Conservation (phyloP, 2,329 filamentous ascomycete species). For the Microascus cirrosus region DNA sequence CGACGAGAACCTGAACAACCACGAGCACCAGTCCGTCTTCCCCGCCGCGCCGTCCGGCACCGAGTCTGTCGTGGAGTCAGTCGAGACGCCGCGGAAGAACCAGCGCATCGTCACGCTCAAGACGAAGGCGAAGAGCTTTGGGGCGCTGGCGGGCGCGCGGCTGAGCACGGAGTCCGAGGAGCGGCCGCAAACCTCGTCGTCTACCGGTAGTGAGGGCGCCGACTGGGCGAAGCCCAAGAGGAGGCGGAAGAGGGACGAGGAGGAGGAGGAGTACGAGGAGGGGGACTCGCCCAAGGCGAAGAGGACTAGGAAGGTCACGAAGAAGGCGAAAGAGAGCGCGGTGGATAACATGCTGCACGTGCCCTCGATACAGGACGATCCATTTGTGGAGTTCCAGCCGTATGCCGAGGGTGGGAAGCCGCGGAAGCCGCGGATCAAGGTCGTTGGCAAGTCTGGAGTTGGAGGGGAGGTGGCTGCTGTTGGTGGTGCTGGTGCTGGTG, state of each 20-base stretch:
- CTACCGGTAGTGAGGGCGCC: conserved; percentile 36
- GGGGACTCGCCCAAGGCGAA: conserved; percentile 20
- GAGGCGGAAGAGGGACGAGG: conserved; percentile 38
- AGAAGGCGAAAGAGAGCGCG: conserved; percentile 3
- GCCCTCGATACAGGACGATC: background rate
- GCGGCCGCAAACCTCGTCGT: conserved; percentile 40
- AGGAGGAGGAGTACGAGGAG: conserved; percentile 22
- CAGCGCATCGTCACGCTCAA: conserved; percentile 6
- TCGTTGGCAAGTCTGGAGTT: background rate
- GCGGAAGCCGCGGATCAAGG: conserved; percentile 1
- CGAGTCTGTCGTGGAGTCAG: background rate
- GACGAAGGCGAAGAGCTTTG: background rate
- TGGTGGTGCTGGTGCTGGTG: background rate
- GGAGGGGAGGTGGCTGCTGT: background rate
- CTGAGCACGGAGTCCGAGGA: conserved; percentile 27
- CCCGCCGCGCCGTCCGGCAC: conserved; percentile 13
- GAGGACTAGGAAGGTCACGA: conserved; percentile 13
- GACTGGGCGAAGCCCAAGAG: conserved; percentile 43
- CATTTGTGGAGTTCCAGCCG: background rate
- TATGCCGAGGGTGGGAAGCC: background rate
- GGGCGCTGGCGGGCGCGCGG: conserved; percentile 14
- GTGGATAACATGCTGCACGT: background rate
- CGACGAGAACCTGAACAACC: background rate
- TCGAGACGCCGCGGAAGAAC: background rate
- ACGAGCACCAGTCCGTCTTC: background rate